These are phyloP conservation scores for Citeromyces nyonsensis DNA, from an alignment of 805 yeast species.

Conservation along the genomic window DNA sequence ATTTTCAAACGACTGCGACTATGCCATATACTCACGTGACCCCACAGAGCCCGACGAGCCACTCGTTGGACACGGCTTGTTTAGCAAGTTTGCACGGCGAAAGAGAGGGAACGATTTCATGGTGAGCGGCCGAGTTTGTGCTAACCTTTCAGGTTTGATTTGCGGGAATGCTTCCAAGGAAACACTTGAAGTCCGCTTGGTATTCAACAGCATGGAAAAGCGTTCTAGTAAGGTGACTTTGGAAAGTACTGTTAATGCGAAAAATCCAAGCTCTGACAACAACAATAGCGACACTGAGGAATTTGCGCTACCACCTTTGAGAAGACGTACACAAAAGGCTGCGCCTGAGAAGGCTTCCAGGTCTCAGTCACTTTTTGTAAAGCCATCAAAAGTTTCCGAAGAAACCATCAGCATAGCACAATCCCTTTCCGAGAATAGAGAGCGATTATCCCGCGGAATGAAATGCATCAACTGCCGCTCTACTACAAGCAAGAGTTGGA, in stretches of 20 bases:
- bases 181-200: conserved; percentile 41
- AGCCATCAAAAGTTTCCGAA: conserved; percentile 7
- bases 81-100: conserved; percentile 14
- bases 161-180: conserved; percentile 15
- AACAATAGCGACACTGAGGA: conserved; percentile 1
- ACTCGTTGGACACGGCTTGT: conserved; percentile 27
- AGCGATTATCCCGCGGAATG: conserved; percentile 5
- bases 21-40: conserved; percentile 30
- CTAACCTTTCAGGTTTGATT: conserved; percentile 20
- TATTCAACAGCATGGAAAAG: conserved; percentile 16
- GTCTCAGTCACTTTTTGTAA: conserved; percentile 17
- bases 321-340: conserved; percentile 1
- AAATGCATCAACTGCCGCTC: conserved; percentile 16
- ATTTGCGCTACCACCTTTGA: not conserved
- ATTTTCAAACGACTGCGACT: conserved; percentile 20
- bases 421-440: not conserved
- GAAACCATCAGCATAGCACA: conserved; percentile 7
- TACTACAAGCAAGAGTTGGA: conserved; percentile 13
- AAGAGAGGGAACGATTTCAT: conserved; percentile 14
- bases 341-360: conserved; percentile 11
- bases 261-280: conserved; percentile 5
- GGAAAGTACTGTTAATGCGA: conserved; percentile 1
- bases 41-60: conserved; percentile 36
- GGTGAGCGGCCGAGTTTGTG: conserved; percentile 41
- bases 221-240: not conserved